Evolutionary conservation across 2,329 filamentous ascomycete genomes (phyloP).

Genomic region (Diplocarpon rosae): DNA sequence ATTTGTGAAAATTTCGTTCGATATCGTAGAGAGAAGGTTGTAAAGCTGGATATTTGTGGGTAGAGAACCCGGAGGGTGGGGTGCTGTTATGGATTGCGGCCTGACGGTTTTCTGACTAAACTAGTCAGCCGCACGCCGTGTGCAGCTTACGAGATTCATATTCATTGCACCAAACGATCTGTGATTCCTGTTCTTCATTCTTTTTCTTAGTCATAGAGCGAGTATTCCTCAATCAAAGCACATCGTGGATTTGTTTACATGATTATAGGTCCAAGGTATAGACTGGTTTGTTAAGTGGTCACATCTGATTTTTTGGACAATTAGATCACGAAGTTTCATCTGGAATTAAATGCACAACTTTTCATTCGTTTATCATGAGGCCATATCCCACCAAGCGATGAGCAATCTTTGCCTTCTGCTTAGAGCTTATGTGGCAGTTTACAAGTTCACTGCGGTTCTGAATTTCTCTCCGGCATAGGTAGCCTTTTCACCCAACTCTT

Average conservation of each 20-base stretch:
- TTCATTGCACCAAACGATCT: background rate
- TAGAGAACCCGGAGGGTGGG: background rate
- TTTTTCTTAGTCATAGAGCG: background rate
- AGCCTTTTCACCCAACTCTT: constrained; percentile 88
- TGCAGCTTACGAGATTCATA: background rate
- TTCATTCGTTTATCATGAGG: constrained; percentile 13
- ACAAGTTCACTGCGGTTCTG: constrained; percentile 82
- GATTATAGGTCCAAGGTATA: too few relatives aligned
- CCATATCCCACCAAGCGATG: constrained; percentile 6
- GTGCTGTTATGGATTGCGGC: constrained; percentile 1
- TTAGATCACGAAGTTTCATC: too few relatives aligned
- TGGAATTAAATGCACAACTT: constrained; percentile 11
- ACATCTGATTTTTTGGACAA: too few relatives aligned
- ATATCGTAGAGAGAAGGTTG: background rate
- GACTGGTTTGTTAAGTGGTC: too few relatives aligned
- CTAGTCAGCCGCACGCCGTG: background rate
- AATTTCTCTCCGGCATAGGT: constrained; percentile 88
- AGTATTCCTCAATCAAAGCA: too few relatives aligned
- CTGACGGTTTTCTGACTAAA: constrained; percentile 1
- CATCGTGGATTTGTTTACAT: too few relatives aligned
- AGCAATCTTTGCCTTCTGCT: background rate
- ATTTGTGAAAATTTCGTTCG: constrained; percentile 2
- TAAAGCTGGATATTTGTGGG: constrained; percentile 1
- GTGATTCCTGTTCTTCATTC: background rate
- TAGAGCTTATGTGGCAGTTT: constrained; percentile 29